Evolutionary conservation across 768 basidiomycete genomes (phyloP), one percentile per base, ranked within the genome.

Genomic region (Leccinum olivaceopallidum): DNA sequence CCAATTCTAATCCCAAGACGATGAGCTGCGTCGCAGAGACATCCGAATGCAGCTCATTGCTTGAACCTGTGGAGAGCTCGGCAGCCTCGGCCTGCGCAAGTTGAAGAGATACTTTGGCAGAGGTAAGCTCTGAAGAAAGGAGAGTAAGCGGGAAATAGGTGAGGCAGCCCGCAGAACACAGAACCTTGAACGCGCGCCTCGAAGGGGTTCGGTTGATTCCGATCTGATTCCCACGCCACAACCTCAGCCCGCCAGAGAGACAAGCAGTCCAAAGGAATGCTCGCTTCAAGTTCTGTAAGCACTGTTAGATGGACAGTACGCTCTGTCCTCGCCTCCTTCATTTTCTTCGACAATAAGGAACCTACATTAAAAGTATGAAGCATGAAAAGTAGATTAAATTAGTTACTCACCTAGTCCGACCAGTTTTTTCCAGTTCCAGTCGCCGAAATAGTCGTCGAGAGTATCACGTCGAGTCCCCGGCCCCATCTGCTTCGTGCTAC

Each of bases 371-470:
- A 47, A 20, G 18, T 47, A 20, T 18, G 44, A 20, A 20, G 44
- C 20, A 20, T 47, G 44, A 47, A n/a, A 47, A 47, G 36, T 20
- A 47, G 44, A 47, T 47, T n/a, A 47, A 47, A 1, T 47, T 47
- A 10, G 9, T 20, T 47, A 18, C 44, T 47, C 14, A 47, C 44
- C 44, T 12, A 47, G 20, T 47, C 44, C n/a, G n/a, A 20, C 22
- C 44, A 20, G 1, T 20, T 47, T 47, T 20, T 47, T 47, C 44
- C 44, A 47, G 2, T 47, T 47, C 44, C 47, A 48, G 5, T 73
- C 76, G 3, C 76, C 72, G 24, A 72, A 67, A 18, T 65, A 62
- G 52, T 80, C 76, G 54, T 81, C 75, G 9, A 81, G 59, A 0
- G 74, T 71, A 14, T 79, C 77, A 18, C 67, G 63, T 0, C 73